phyloP scores from a whole-genome alignment of 441 rosid genomes.

The Erodium texanum region DNA sequence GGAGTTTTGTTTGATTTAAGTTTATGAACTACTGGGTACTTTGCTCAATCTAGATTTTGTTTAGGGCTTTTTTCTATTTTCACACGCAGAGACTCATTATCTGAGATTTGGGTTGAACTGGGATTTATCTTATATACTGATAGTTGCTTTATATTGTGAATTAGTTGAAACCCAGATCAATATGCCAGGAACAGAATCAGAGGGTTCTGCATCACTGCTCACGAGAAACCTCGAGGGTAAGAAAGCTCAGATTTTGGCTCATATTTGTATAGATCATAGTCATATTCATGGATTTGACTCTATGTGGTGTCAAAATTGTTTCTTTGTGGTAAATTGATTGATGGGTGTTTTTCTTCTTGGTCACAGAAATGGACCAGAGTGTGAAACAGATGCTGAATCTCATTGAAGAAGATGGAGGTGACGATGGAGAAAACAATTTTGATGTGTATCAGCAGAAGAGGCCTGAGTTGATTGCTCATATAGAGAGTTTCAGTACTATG shows the following conservation, averaged over 20 bases:
- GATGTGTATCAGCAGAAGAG: conserved; percentile 22
- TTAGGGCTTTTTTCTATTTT: neutral
- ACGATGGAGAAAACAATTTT: conserved; percentile 23
- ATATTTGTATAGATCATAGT: neutral
- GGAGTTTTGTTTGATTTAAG: too few species aligned
- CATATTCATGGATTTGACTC: neutral
- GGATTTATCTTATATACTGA: neutral
- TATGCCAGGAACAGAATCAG: conserved; percentile 18
- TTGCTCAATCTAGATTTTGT: neutral
- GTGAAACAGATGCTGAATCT: conserved; percentile 30
- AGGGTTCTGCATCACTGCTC: conserved; percentile 23
- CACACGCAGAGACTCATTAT: neutral
- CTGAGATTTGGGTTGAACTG: neutral
- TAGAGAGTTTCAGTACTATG: conserved; percentile 30
- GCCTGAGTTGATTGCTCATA: conserved; percentile 29
- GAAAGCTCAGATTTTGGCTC: neutral
- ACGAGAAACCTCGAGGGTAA: conserved; percentile 29
- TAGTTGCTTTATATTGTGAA: neutral
- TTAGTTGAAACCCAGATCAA: conserved; percentile 22
- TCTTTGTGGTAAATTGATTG: neutral
- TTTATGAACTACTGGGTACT: neutral
- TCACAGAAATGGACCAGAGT: conserved; percentile 37
- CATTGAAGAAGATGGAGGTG: conserved; percentile 26
- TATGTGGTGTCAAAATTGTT: neutral
- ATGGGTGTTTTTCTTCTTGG: neutral